Evolutionary conservation across 495 filamentous ascomycete species (phyloP).

Genomic region (Neurospora pannonica): DNA sequence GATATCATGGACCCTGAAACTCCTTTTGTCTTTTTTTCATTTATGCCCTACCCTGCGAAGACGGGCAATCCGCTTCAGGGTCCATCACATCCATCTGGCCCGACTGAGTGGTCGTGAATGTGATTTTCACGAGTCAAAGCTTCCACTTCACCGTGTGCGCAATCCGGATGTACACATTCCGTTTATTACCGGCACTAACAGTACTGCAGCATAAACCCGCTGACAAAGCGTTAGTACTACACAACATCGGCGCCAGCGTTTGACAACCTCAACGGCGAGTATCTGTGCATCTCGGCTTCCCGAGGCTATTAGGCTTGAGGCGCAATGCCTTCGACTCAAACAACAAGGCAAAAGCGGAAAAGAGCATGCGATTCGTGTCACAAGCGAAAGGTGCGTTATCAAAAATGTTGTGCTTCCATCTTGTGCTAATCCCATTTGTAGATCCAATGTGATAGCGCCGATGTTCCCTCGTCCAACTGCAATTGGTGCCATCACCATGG

Average conservation of each 20-base stretch:
- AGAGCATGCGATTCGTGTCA: slow-evolving; percentile 44
- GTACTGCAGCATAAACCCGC: not conserved
- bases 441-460: slow-evolving; percentile 44
- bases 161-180: not conserved
- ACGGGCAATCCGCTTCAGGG: no score
- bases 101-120: not conserved
- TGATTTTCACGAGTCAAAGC: not conserved
- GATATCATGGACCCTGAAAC: not conserved
- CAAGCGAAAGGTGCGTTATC: slow-evolving; percentile 30
- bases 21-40: not conserved
- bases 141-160: not conserved
- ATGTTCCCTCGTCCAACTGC: slow-evolving; percentile 25
- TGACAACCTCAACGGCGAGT: not conserved
- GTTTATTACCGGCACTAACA: not conserved
- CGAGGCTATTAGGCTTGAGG: not conserved
- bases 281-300: not conserved
- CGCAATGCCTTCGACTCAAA: not conserved
- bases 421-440: slow-evolving; percentile 7
- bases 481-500: slow-evolving; percentile 47
- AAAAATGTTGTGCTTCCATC: not conserved
- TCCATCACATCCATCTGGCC: not conserved
- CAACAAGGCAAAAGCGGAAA: slow-evolving; percentile 9
- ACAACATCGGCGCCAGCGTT: not conserved
- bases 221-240: not conserved
- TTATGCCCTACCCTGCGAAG: no score